These are phyloP conservation scores for Cladophialophora carrionii DNA, from an alignment of 2,329 filamentous ascomycete species.

Conservation along the genomic window DNA sequence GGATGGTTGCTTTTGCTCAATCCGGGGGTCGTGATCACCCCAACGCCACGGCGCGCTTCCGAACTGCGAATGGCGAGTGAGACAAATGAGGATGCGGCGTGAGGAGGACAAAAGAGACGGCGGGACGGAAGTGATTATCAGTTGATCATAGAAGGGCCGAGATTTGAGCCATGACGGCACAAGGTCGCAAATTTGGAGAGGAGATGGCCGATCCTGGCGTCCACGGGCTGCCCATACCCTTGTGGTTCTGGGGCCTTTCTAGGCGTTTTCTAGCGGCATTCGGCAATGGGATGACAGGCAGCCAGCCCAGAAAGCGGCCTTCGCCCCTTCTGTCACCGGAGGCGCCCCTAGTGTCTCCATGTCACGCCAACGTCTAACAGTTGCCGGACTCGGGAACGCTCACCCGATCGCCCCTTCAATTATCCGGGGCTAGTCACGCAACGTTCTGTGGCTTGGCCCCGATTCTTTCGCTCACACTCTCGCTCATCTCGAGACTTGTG, in stretches of 20 bases:
- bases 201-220: slow-evolving; percentile 2
- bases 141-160: slow-evolving; percentile 31
- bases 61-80: not conserved
- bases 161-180: slow-evolving; percentile 24
- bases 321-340: slow-evolving; percentile 8
- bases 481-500: slow-evolving; percentile 22
- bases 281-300: slow-evolving; percentile 8
- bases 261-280: slow-evolving; percentile 24
- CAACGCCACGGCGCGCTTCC: not conserved
- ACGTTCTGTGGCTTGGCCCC: slow-evolving; percentile 4
- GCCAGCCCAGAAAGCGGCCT: slow-evolving; percentile 2
- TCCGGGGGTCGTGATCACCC: not conserved
- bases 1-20: slow-evolving; percentile 1
- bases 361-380: slow-evolving; percentile 23
- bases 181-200: slow-evolving; percentile 25
- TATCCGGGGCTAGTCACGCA: slow-evolving; percentile 18
- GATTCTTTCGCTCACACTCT: slow-evolving; percentile 26
- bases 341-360: not conserved
- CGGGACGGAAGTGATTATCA: slow-evolving; percentile 15
- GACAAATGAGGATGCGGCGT: not conserved
- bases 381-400: slow-evolving; percentile 24
- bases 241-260: slow-evolving; percentile 13
- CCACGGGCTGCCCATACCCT: not conserved
- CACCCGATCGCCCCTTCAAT: slow-evolving; percentile 25
- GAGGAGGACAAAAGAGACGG: slow-evolving; percentile 2